These are phyloP conservation scores for Cordyceps cicadae DNA, from an alignment of 2,329 filamentous ascomycete genomes.

Conservation along the genomic window DNA sequence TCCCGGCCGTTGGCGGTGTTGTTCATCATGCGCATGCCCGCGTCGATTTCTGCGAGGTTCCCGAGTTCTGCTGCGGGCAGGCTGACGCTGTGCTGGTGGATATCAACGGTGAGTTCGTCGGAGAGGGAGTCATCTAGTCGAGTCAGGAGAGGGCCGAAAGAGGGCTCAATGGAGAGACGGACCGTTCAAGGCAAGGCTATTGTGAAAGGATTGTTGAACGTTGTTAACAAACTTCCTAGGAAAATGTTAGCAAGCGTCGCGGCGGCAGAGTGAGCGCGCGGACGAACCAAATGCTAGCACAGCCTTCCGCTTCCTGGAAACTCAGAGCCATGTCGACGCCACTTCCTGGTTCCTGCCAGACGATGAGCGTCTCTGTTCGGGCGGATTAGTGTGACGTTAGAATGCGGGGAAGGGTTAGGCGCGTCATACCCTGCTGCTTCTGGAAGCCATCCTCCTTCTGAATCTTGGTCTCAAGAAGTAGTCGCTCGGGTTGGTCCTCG, in stretches of 20 bases:
- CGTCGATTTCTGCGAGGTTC: conserved; percentile 76
- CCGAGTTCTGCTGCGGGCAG: conserved; percentile 74
- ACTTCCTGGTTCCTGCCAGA: conserved; percentile 84
- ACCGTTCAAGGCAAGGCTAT: conserved; percentile 55
- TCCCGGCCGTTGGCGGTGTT: conserved; percentile 70
- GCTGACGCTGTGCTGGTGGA: conserved; percentile 53
- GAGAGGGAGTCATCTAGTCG: conserved; percentile 71
- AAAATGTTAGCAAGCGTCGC: conserved; percentile 16
- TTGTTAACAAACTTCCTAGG: conserved; percentile 82
- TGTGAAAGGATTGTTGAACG: conserved; percentile 66
- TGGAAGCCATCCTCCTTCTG: conserved; percentile 93
- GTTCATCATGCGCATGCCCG: conserved; percentile 71
- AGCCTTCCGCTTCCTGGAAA: conserved; percentile 95
- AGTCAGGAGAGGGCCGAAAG: conserved; percentile 19
- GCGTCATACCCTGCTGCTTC: conserved; percentile 78
- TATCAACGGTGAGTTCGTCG: conserved; percentile 75
- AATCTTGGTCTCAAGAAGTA: conserved; percentile 82
- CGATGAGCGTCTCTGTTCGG: conserved; percentile 79
- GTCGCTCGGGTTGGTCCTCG: conserved; percentile 78
- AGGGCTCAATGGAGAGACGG: conserved; percentile 19
- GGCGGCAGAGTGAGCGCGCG: background rate
- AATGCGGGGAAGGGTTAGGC: conserved; percentile 1
- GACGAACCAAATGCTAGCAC: conserved; percentile 76
- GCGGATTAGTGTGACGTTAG: conserved; percentile 20
- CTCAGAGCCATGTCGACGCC: conserved; percentile 95